Evolutionary conservation across 2,329 filamentous ascomycete genomes (phyloP), one percentile per base, ranked within the genome.

Genomic region (Fusarium armeniacum): DNA sequence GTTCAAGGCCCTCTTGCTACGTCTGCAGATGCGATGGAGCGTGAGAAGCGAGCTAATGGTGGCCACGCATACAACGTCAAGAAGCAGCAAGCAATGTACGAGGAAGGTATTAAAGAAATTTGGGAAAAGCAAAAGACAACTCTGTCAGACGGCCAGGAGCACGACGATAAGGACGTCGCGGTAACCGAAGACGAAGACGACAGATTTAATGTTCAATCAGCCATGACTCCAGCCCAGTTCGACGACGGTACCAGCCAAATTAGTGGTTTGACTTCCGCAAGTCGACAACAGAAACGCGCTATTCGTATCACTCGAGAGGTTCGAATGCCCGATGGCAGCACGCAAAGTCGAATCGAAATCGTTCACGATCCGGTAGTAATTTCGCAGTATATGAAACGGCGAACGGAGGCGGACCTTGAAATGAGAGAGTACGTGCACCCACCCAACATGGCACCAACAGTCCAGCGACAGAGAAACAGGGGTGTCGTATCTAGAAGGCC

Each of bases 61-160:
- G 96, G 96, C 0, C 96, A 99, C 80, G 94, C 93, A 73, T 99
- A 99, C 83, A 99, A 99, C 70, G 96, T 99, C 65, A 96, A 95
- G 76, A 91, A 93, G 71, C 96, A 99, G 78, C 93, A 98, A 76
- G 90, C 89, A 67, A 92, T 93, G 74, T 99, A 99, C 78, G 93
- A 97, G 72, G 91, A 94, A 55, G 93, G 93, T 24, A 98, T 99
- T 72, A 89, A 90, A 58, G 90, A 93, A 65, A 98, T 98, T 65
- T 99, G 96, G 96, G 90, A 93, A 65, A 90, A 91, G 71, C 95
- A 98, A 78, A 93, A 91, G 78, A 82, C 87, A 16, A 95, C 91
- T 54, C 84, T 98, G 9, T 90, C 90, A 9, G 92, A 96, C 60
- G 83, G 83, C 2, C 86, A 90, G 47, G 90, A 93, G 63, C 90